A percentile compares a stretch with the other conserved stretches of the same genome.
phyloP scores from a whole-genome alignment of 2,329 filamentous ascomycete genomes.

The Phaeosphaeriaceae sp. region DNA sequence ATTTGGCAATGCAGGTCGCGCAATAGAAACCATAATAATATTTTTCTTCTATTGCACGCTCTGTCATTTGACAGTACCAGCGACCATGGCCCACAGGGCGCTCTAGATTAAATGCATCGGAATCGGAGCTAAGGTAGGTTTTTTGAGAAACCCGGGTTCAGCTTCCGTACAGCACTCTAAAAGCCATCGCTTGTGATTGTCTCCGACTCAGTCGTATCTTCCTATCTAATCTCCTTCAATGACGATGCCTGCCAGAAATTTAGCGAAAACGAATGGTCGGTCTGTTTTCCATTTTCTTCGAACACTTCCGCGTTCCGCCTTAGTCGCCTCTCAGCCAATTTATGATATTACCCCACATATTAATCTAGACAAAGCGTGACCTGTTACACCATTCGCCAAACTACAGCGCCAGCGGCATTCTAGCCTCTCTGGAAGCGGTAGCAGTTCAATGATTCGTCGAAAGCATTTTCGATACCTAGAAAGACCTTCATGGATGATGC shows the following conservation, averaged over 20 bases:
- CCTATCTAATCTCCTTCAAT: neutral
- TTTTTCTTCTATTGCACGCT: neutral
- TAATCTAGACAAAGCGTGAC: conserved; percentile 36
- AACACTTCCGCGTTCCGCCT: conserved; percentile 15
- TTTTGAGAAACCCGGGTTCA: neutral
- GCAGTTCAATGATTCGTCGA: conserved; percentile 7
- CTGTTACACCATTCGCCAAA: conserved; percentile 22
- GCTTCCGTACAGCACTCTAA: neutral
- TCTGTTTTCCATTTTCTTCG: conserved; percentile 14
- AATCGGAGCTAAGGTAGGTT: neutral
- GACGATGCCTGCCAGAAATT: neutral
- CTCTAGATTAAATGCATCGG: neutral
- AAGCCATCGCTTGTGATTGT: neutral
- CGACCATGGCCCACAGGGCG: neutral
- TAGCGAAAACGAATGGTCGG: neutral
- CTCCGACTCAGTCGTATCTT: neutral
- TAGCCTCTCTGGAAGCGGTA: conserved; percentile 1
- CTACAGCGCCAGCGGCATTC: neutral
- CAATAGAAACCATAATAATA: neutral
- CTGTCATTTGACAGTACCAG: neutral
- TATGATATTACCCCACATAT: conserved; percentile 41
- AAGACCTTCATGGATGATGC: conserved; percentile 18
- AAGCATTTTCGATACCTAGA: conserved; percentile 6
- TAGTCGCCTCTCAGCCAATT: conserved; percentile 23
- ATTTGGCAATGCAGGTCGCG: neutral